Conservation (phyloP, 169 alveolate genomes). For the Eimeria falciformis region DNA sequence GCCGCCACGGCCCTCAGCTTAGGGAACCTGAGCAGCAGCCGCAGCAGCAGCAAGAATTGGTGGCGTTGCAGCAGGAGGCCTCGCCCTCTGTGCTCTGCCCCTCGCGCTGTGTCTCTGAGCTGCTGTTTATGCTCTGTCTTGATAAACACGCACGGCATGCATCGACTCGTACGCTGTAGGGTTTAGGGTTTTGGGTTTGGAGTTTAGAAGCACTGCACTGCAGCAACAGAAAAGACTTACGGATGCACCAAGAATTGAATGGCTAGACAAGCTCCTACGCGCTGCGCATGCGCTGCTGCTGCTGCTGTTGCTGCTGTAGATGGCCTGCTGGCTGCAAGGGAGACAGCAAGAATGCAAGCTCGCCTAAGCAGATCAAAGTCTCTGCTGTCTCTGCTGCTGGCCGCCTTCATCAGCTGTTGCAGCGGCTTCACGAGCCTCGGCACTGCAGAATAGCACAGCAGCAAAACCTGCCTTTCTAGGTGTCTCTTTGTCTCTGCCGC, state of each 20-base stretch:
- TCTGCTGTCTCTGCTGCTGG: background rate
- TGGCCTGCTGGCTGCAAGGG: conserved; percentile 18
- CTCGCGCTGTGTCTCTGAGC: background rate
- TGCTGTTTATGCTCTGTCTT: background rate
- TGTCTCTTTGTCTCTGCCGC: no score
- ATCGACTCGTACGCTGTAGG: no score
- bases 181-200: no score
- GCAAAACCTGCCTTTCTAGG: no score
- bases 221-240: no score
- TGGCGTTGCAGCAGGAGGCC: no score
- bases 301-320: background rate
- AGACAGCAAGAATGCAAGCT: background rate
- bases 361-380: conserved; percentile 27
- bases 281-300: background rate
- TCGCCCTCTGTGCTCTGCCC: no score
- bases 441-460: conserved; percentile 8
- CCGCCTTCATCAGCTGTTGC: background rate
- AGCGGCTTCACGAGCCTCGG: conserved; percentile 19
- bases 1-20: conserved; percentile 64
- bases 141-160: no score
- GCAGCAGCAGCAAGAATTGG: conserved; percentile 10
- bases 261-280: background rate
- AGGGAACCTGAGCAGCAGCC: conserved; percentile 46
- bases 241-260: conserved; percentile 12
- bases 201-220: no score